Conservation (phyloP, 2,329 filamentous ascomycete species). For the Ploettnerulaceae sp. region DNA sequence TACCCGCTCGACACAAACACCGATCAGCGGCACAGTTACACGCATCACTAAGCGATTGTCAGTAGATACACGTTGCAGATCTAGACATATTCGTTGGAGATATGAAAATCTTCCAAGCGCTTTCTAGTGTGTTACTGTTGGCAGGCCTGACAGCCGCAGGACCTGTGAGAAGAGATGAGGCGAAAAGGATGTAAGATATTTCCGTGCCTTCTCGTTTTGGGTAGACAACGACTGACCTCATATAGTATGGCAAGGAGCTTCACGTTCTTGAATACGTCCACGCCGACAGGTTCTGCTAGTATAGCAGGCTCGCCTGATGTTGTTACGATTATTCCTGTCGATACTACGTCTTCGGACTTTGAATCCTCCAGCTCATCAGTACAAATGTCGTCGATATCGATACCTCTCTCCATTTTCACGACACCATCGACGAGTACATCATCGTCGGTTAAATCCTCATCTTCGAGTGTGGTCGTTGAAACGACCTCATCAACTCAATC, state of each 20-base stretch:
- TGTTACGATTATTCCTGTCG: conserved; percentile 14
- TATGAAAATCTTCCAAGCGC: conserved; percentile 20
- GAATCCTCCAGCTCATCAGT: neutral
- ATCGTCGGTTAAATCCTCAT: neutral
- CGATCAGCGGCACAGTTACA: too few species aligned
- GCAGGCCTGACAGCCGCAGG: conserved; percentile 21
- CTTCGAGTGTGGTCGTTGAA: neutral
- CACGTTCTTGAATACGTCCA: conserved; percentile 16
- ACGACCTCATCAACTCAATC: neutral
- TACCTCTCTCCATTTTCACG: neutral
- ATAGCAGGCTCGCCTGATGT: neutral
- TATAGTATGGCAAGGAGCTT: conserved; percentile 13
- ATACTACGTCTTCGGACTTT: neutral
- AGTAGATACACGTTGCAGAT: too few species aligned
- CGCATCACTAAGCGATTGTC: too few species aligned
- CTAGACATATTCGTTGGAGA: too few species aligned
- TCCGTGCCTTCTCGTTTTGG: neutral
- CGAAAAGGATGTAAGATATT: conserved; percentile 18
- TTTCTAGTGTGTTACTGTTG: conserved; percentile 15
- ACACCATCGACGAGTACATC: neutral
- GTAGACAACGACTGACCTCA: conserved; percentile 2
- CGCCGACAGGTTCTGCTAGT: neutral
- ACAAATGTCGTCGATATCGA: neutral
- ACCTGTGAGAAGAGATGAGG: conserved; percentile 19
- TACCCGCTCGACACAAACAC: too few species aligned